phyloP scores from a whole-genome alignment of 371 early-diverging fungal species.

The Umbelopsis sp. region DNA sequence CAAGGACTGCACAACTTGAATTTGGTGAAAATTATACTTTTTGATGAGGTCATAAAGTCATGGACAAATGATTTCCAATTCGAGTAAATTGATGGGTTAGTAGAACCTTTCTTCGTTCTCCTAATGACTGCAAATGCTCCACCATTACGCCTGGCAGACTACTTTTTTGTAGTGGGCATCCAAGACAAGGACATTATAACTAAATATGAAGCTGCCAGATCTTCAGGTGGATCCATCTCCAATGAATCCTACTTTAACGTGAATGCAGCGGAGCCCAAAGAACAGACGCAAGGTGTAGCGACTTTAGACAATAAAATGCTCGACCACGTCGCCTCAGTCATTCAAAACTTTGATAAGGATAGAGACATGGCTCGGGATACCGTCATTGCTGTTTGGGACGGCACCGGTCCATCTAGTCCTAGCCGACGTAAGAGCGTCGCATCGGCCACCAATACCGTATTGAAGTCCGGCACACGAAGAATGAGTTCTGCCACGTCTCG shows the following conservation, averaged over 20 bases:
- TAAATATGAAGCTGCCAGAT: constrained; percentile 36
- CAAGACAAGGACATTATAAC: constrained; percentile 42
- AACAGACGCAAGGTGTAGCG: not conserved
- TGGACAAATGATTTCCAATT: constrained; percentile 18
- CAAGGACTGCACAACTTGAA: too few relatives aligned
- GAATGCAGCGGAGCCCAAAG: constrained; percentile 2
- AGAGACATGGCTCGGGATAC: constrained; percentile 49
- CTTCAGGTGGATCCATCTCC: constrained; percentile 17
- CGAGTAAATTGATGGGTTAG: not conserved
- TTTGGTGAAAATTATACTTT: not conserved
- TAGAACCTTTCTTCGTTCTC: not conserved
- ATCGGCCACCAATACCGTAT: not conserved
- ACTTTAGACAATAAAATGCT: constrained; percentile 25
- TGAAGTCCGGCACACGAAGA: constrained; percentile 12
- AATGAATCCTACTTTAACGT: constrained; percentile 15
- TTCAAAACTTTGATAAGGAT: constrained; percentile 54
- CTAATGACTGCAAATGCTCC: constrained; percentile 19
- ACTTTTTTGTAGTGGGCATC: constrained; percentile 53
- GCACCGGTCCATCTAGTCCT: constrained; percentile 17
- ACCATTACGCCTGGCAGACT: constrained; percentile 42
- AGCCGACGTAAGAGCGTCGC: not conserved
- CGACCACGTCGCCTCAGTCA: constrained; percentile 51
- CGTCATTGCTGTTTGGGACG: constrained; percentile 59
- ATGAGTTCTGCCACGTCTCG: not conserved
- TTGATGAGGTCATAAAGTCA: constrained; percentile 13